Evolutionary conservation across 306 rosid species (phyloP), one percentile per base, ranked within the genome.

Genomic region (Cucurbita argyrosperma): DNA sequence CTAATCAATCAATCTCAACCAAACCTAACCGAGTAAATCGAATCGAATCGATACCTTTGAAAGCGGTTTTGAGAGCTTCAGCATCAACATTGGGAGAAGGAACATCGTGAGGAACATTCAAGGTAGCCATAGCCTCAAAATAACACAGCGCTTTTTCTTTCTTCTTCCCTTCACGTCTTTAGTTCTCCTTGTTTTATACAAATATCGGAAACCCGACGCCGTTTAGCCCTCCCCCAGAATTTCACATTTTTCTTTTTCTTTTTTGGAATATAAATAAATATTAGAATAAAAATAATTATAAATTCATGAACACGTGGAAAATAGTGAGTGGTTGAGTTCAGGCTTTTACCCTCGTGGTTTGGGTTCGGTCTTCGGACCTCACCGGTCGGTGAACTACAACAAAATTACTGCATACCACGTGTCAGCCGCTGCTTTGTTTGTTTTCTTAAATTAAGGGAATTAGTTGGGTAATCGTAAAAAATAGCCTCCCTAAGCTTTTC

Each of bases 31-130:
- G 59, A 54, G 18, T 54, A 26, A 18, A 54, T 11, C 40, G 5
- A 67, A 40, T 11, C 40, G 5, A 67, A 40, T 55, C 18, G 19
- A 42, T 42, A 69, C 95, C 96, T 83, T 84, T 51, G 18, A 76
- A 78, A 64, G 95, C 85, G 8, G 80, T 85, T 5, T 73, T 61
- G 77, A 90, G 85, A 85, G 80, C 66, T 80, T 90, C 88, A 8
- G 96, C 95, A 77, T 87, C 96, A 77, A 85, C 90, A n/a, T 15
- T 5, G 70, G 70, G 14, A 19, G 88, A 82, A 71, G 79, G 71
- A 30, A 79, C 59, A 58, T 64, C 59, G 39, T 77, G 78, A 75
- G 78, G 57, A 26, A 71, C 83, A 80, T 66, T 50, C 4, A 88
- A 57, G 8, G 94, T 82, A 52, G 90, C 88, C 96, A 90, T 62